These are phyloP conservation scores for Zoysia matrella DNA, from an alignment of 202 grass and related monocot genomes.

Conservation along the genomic window DNA sequence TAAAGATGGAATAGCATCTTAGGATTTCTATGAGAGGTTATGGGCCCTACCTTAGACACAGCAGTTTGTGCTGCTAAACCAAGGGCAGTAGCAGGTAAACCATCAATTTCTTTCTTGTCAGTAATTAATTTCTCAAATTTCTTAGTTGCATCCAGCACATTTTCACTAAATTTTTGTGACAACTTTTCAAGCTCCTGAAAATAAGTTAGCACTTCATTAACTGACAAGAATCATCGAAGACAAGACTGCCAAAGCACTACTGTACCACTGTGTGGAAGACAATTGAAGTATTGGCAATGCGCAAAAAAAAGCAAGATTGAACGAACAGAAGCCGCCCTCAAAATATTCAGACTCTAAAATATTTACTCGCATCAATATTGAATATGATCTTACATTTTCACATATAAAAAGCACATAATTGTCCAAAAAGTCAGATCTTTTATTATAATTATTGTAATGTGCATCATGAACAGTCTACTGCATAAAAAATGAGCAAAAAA, in stretches of 20 bases:
- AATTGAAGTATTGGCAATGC: background rate
- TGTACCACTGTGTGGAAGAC: background rate
- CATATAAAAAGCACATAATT: background rate
- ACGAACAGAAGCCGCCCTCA: constrained; percentile 55
- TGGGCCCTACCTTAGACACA: constrained; percentile 64
- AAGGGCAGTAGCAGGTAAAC: constrained; percentile 79
- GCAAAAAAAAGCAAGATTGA: background rate
- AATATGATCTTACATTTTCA: constrained; percentile 11
- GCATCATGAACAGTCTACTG: background rate
- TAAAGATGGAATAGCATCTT: background rate
- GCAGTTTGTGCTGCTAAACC: constrained; percentile 91
- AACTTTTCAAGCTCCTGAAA: constrained; percentile 95
- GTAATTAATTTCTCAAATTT: constrained; percentile 90
- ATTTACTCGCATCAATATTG: background rate
- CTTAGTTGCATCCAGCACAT: constrained; percentile 92
- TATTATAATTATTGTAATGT: background rate
- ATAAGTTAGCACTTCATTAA: constrained; percentile 33
- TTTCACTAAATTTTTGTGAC: constrained; percentile 92
- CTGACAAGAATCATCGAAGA: background rate
- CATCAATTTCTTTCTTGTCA: constrained; percentile 90
- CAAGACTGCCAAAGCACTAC: background rate
- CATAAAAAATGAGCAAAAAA: background rate
- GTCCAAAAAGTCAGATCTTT: no score
- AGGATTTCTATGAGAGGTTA: background rate
- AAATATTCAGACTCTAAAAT: constrained; percentile 31